A percentile compares a stretch with the other conserved stretches of the same genome.
Evolutionary conservation across 1,284 basidiomycete species (phyloP).

Genomic region (Pseudomicrostroma phylloplanum): DNA sequence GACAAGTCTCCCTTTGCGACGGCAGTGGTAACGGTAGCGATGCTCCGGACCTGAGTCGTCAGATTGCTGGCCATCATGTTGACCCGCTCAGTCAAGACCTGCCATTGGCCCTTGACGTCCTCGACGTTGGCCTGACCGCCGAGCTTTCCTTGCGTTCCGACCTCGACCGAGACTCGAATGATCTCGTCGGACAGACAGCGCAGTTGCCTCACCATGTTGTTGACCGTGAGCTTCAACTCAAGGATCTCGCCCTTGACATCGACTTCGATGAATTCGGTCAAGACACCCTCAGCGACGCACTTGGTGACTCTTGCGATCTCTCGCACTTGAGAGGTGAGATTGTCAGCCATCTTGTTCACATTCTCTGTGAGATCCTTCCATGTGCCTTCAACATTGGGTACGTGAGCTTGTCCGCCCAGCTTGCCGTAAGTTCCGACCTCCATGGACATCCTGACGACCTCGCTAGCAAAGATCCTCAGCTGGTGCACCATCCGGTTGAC

Average conservation of each 20-base stretch:
- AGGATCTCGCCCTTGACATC: constrained; percentile 96
- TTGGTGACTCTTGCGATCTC: constrained; percentile 52
- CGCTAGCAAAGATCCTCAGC: constrained; percentile 72
- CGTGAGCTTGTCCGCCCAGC: constrained; percentile 49
- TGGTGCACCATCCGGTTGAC: constrained; percentile 88
- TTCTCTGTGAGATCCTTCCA: constrained; percentile 54
- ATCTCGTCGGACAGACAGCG: constrained; percentile 49
- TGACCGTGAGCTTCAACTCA: constrained; percentile 64
- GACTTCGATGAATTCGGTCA: constrained; percentile 82
- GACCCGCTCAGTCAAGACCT: constrained; percentile 50
- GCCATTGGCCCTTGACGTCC: constrained; percentile 54
- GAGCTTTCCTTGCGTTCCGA: constrained; percentile 81
- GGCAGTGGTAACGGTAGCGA: constrained; percentile 47
- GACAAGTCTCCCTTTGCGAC: constrained; percentile 48
- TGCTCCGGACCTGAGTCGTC: constrained; percentile 75
- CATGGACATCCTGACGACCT: constrained; percentile 56
- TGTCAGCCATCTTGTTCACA: constrained; percentile 55
- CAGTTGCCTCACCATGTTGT: constrained; percentile 50
- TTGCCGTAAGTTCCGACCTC: constrained; percentile 50
- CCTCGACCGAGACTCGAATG: constrained; percentile 70
- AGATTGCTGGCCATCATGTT: constrained; percentile 60
- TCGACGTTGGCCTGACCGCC: constrained; percentile 78
- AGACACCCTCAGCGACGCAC: constrained; percentile 78
- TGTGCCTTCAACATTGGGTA: constrained; percentile 53
- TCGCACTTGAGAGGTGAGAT: constrained; percentile 43